phyloP scores from a whole-genome alignment of 495 filamentous ascomycete species.

The Astrothelium macrocarpum region DNA sequence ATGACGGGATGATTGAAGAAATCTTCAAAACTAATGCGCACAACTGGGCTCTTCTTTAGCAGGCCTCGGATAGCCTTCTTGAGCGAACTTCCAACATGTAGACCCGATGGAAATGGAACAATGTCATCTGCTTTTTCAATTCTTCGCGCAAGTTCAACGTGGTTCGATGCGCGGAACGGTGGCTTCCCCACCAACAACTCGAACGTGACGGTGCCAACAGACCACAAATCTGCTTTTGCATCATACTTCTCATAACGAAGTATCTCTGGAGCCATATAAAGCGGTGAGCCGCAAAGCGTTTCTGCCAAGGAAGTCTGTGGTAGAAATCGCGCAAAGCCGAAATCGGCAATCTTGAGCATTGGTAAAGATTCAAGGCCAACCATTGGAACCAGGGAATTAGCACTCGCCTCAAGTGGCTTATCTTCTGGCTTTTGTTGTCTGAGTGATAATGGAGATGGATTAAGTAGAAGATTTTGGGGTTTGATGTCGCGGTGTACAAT shows the following conservation, averaged over 20 bases:
- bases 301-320: slow-evolving; percentile 85
- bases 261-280: slow-evolving; percentile 99
- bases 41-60: slow-evolving; percentile 73
- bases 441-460: slow-evolving; percentile 66
- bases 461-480: slow-evolving; percentile 86
- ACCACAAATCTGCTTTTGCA: slow-evolving; percentile 95
- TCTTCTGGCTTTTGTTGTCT: slow-evolving; percentile 39
- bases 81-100: slow-evolving; percentile 60
- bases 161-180: slow-evolving; percentile 85
- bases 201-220: slow-evolving; percentile 85
- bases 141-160: slow-evolving; percentile 83
- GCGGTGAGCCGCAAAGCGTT: slow-evolving; percentile 91
- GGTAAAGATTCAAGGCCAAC: slow-evolving; percentile 80
- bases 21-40: slow-evolving; percentile 69
- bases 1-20: slow-evolving; percentile 73
- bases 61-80: slow-evolving; percentile 73
- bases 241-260: slow-evolving; percentile 95
- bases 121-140: slow-evolving; percentile 79
- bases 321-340: slow-evolving; percentile 87
- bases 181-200: slow-evolving; percentile 90
- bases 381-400: slow-evolving; percentile 66
- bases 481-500: slow-evolving; percentile 96
- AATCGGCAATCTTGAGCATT: slow-evolving; percentile 95
- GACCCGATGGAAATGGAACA: slow-evolving; percentile 71
- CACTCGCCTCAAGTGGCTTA: slow-evolving; percentile 54